These are phyloP conservation scores for Russula sp. DNA, from an alignment of 768 basidiomycete species.

Conservation along the genomic window DNA sequence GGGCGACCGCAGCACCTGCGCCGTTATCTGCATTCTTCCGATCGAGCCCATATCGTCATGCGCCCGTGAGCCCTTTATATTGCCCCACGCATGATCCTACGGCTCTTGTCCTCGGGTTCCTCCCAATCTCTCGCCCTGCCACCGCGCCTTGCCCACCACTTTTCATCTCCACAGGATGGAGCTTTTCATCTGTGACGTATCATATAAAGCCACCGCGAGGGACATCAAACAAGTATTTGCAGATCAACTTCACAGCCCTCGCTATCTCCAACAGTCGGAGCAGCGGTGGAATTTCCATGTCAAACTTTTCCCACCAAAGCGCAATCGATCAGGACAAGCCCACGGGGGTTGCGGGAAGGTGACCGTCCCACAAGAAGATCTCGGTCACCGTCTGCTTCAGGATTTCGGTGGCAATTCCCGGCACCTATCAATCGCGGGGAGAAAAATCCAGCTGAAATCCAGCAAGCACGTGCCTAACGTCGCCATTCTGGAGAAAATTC, in stretches of 20 bases:
- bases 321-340: slow-evolving; percentile 30
- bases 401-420: slow-evolving; percentile 39
- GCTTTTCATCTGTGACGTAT: slow-evolving; percentile 36
- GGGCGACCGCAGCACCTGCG: not conserved
- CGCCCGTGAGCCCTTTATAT: slow-evolving; percentile 11
- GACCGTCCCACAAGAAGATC: slow-evolving; percentile 44
- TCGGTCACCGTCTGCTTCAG: slow-evolving; percentile 45
- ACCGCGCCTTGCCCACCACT: not conserved
- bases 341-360: slow-evolving; percentile 48
- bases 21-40: slow-evolving; percentile 14
- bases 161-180: slow-evolving; percentile 35
- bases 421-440: slow-evolving; percentile 36
- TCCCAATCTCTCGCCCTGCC: not conserved
- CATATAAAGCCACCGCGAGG: slow-evolving; percentile 21
- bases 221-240: slow-evolving; percentile 41
- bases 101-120: not conserved
- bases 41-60: not conserved
- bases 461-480: slow-evolving; percentile 23
- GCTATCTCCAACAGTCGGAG: slow-evolving; percentile 37
- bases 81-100: not conserved
- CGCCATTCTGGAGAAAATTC: slow-evolving; percentile 33
- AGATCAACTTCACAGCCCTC: slow-evolving; percentile 45
- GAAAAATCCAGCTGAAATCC: slow-evolving; percentile 34
- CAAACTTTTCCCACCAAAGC: slow-evolving; percentile 44
- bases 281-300: slow-evolving; percentile 54